Evolutionary conservation across 2,329 filamentous ascomycete species (phyloP), one percentile per base, ranked within the genome.

Genomic region (Pseudogymnoascus sp.): DNA sequence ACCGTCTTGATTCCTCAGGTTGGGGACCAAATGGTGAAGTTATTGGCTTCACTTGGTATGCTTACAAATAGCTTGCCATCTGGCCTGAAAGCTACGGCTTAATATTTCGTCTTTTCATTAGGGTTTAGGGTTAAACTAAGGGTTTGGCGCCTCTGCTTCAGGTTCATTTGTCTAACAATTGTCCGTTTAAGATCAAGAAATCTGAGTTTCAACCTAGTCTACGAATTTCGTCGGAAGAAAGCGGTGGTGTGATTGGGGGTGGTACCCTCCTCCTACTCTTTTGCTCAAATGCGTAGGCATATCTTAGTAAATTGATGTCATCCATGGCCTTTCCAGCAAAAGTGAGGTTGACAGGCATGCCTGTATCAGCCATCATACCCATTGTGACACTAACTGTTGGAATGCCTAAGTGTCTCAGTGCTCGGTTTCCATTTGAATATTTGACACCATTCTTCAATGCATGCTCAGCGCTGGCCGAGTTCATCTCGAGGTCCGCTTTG

Each of bases 361-460:
- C 65, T 55, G 74, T 79, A 7, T 76, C 72, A 0, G 65, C 67
- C 72, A 83, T 75, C 28, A 30, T 30, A 30, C 0, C 82, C 82
- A 84, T 84, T 0, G 80, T 77, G 0, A 83, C 79, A 0, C 76
- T 80, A 1, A 84, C 75, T 0, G 79, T 81, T 0, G 82, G 82
- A 0, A 84, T 75, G 0, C 82, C 82, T 2, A 84, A 72, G 61
- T 84, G 82, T 9, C 81, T 73, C 1, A 85, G 72, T 0, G 78
- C 79, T 1, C 80, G 72, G 60, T 83, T 83, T 0, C 82, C 81
- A 62, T 84, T 82, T 0, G 76, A 78, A 63, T 83, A 84, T 41
- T 76, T 77, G 4, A 84, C 76, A 0, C 82, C 82, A 58, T 84
- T 82, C 28, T 73, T 74, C 62, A 78, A 73, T 3, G 77, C 77